A percentile compares a stretch with the other conserved stretches of the same genome.
phyloP scores from a whole-genome alignment of 2,329 filamentous ascomycete genomes.

The Penicillium sp. region DNA sequence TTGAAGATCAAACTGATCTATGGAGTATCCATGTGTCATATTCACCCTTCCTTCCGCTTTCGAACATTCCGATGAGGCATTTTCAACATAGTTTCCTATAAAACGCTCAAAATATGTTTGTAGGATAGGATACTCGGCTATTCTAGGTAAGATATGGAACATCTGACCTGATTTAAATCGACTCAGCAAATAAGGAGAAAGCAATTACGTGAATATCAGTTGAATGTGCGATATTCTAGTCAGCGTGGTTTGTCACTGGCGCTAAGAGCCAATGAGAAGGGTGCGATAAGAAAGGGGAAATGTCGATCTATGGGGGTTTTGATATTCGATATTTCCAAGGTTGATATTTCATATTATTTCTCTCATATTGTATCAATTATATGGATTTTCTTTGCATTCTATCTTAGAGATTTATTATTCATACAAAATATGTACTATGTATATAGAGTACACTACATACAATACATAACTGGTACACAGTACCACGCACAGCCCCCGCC shows the following conservation, averaged over 20 bases:
- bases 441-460: too few species aligned
- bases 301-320: constrained; percentile 14
- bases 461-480: background rate
- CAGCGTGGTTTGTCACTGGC: constrained; percentile 36
- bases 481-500: constrained; percentile 9
- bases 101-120: constrained; percentile 5
- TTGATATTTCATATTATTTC: background rate
- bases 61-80: constrained; percentile 22
- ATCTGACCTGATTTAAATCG: constrained; percentile 1
- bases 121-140: constrained; percentile 1
- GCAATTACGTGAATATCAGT: constrained; percentile 9
- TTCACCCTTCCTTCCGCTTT: background rate
- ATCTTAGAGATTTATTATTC: background rate
- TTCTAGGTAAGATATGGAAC: constrained; percentile 8
- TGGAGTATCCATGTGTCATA: constrained; percentile 8
- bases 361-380: background rate
- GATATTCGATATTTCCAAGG: background rate
- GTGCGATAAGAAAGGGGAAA: constrained; percentile 28
- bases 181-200: constrained; percentile 3
- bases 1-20: background rate
- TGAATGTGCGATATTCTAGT: constrained; percentile 20
- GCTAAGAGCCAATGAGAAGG: constrained; percentile 25
- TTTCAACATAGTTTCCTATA: constrained; percentile 12
- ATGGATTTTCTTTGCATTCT: background rate
- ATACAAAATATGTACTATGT: too few species aligned